A percentile compares a stretch with the other conserved stretches of the same genome.
These are phyloP conservation scores for Neurospora tetraspora DNA, from an alignment of 495 filamentous ascomycete species.

Conservation along the genomic window DNA sequence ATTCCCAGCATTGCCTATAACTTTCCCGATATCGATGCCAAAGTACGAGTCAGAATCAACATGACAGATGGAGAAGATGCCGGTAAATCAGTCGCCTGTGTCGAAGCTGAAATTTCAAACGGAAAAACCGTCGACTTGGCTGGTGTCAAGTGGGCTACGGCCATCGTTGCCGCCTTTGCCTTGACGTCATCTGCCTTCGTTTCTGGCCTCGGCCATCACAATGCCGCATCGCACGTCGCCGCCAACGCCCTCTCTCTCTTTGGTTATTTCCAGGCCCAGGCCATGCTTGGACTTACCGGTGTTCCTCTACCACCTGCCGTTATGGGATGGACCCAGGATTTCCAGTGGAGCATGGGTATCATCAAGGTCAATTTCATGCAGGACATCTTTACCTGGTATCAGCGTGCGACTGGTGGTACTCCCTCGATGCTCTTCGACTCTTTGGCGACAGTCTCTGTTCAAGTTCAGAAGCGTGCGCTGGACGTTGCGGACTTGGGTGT, in stretches of 20 bases:
- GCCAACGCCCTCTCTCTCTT: constrained; percentile 91
- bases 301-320: constrained; percentile 83
- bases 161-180: constrained; percentile 78
- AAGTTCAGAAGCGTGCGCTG: constrained; percentile 67
- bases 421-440: constrained; percentile 72
- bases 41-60: constrained; percentile 72
- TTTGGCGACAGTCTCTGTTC: constrained; percentile 67
- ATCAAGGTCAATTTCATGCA: constrained; percentile 83
- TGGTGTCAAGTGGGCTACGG: constrained; percentile 85
- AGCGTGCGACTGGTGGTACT: constrained; percentile 83
- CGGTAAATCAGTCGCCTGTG: constrained; percentile 64
- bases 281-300: constrained; percentile 79
- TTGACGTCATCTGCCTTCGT: constrained; percentile 76
- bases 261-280: constrained; percentile 94
- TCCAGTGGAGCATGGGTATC: constrained; percentile 98
- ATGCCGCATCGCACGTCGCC: constrained; percentile 92
- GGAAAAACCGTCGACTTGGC: constrained; percentile 86
- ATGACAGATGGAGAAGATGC: constrained; percentile 36
- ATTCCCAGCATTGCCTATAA: constrained; percentile 84
- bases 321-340: constrained; percentile 93
- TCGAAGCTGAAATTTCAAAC: constrained; percentile 84
- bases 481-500: constrained; percentile 21
- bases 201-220: constrained; percentile 79
- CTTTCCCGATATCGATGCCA: constrained; percentile 87
- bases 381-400: constrained; percentile 89